A percentile compares a stretch with the other conserved stretches of the same genome.
Conservation (phyloP, 345 rosid genomes). For the Rhodamnia rubescens region DNA sequence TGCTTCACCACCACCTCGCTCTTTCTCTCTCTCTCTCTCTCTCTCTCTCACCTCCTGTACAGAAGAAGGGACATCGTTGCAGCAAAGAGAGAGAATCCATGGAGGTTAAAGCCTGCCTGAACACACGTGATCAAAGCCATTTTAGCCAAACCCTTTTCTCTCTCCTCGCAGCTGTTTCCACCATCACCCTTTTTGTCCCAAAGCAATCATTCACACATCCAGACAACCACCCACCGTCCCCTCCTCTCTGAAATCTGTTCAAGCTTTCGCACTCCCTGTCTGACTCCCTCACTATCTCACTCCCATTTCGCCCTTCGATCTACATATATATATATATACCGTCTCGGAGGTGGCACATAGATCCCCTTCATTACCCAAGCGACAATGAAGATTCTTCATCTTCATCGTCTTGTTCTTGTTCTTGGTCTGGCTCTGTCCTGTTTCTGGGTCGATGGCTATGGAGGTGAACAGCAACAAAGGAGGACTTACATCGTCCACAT, state of each 20-base stretch:
- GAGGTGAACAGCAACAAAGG: background rate
- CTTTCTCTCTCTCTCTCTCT: too few relatives aligned
- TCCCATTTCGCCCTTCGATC: background rate
- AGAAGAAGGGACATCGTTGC: background rate
- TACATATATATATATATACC: background rate
- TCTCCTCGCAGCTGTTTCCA: background rate
- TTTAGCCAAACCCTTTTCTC: background rate
- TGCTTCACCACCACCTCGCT: background rate
- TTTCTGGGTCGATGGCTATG: background rate
- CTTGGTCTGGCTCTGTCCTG: background rate
- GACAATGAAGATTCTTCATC: background rate
- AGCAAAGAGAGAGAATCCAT: background rate
- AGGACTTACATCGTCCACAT: conserved; percentile 86
- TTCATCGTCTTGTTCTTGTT: background rate
- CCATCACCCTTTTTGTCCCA: background rate
- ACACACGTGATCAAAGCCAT: background rate
- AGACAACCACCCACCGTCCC: conserved; percentile 20
- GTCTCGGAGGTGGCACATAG: background rate
- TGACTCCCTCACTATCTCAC: background rate
- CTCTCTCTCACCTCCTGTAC: background rate
- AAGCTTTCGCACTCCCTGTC: background rate
- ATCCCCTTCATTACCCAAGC: background rate
- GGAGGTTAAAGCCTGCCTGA: background rate
- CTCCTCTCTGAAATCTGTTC: background rate
- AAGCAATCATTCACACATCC: conserved; percentile 24